Evolutionary conservation across 228 moss, liverwort and hornwort species (phyloP), one percentile per base, ranked within the genome.

Genomic region (Sphagnum magellanicum): DNA sequence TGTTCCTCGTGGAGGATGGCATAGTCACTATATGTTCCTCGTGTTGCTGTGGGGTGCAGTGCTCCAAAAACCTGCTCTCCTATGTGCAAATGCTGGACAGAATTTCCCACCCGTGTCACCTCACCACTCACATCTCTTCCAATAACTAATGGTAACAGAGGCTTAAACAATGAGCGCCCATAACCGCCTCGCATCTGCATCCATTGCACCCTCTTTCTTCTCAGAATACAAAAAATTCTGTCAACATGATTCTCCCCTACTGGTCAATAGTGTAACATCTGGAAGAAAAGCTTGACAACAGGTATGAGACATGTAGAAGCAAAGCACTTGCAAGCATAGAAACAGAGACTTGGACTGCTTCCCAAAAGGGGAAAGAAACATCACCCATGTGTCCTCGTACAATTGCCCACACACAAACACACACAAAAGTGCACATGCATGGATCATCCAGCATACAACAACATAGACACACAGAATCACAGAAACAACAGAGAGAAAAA

Each of bases 11-110:
- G 82, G 63, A 96, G 87, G 71, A 92, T 91, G 52, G 83, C 82
- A 52, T 92, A 96, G 50, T 91, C 77, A 68, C 87, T 90, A 50
- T 92, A 92, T 16, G 95, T 91, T 65, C 92, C 95, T 16, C 92
- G 91, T 11, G 84, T 81, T 66, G 95, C 95, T 49, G 91, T 96
- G 16, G 95, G 92, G 74, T 91, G 95, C 14, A 96, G 76, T n/a
- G 95, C 92, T 71, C 95, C 95, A 65, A 96, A 96, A 46, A 96
- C 95, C 71, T 88, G 84, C 51, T 96, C 83, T 57, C 95, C 95
- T 10, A 89, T 49, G 66, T 73, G 76, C 68, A 89, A 71, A 64
- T 71, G 81, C 50, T 76, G 82, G 17, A 92, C 89, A 48, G 71
- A 82, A 78, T 80, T 88, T 62, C 95, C 95, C 51, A 91, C 84